These are phyloP conservation scores for Endocarpon pusillum DNA, from an alignment of 495 filamentous ascomycete species.

Conservation along the genomic window DNA sequence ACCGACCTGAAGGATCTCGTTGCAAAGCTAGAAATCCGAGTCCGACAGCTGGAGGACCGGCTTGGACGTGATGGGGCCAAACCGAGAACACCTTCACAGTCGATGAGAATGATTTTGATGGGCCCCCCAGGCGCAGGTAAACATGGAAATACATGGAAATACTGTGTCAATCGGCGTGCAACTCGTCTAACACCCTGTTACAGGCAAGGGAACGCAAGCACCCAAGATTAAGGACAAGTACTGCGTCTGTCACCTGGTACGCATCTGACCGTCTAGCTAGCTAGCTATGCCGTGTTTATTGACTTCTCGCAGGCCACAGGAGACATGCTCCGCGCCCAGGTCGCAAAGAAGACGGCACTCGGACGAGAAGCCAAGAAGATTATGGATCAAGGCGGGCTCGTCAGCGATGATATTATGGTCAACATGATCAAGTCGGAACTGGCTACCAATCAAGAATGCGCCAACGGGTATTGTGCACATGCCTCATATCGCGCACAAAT, in stretches of 20 bases:
- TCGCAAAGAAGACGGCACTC: constrained; percentile 91
- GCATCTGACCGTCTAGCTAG: constrained; percentile 12
- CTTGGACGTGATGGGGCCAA: constrained; percentile 31
- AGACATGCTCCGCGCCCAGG: constrained; percentile 97
- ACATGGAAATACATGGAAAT: no score
- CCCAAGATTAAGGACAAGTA: constrained; percentile 96
- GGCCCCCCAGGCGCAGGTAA: constrained; percentile 95
- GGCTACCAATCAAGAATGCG: constrained; percentile 84
- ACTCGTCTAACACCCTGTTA: constrained; percentile 2
- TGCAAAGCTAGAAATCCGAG: constrained; percentile 64
- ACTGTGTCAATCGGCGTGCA: constrained; percentile 13
- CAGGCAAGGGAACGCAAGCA: constrained; percentile 98
- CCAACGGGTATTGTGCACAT: constrained; percentile 59
- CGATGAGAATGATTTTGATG: constrained; percentile 91
- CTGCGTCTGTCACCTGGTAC: constrained; percentile 88
- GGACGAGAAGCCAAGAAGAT: constrained; percentile 99
- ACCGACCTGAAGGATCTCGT: constrained; percentile 62
- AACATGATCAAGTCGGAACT: constrained; percentile 98
- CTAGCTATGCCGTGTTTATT: constrained; percentile 4
- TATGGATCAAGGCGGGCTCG: constrained; percentile 94
- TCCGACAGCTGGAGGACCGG: constrained; percentile 57
- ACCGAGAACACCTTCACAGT: constrained; percentile 32
- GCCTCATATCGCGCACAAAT: constrained; percentile 3
- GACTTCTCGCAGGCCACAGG: constrained; percentile 60
- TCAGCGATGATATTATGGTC: constrained; percentile 98